Percentiles rank a stretch among this genome's conserved stretches.
These are phyloP conservation scores for Calocybe indica DNA, from an alignment of 768 basidiomycete genomes.

Conservation along the genomic window DNA sequence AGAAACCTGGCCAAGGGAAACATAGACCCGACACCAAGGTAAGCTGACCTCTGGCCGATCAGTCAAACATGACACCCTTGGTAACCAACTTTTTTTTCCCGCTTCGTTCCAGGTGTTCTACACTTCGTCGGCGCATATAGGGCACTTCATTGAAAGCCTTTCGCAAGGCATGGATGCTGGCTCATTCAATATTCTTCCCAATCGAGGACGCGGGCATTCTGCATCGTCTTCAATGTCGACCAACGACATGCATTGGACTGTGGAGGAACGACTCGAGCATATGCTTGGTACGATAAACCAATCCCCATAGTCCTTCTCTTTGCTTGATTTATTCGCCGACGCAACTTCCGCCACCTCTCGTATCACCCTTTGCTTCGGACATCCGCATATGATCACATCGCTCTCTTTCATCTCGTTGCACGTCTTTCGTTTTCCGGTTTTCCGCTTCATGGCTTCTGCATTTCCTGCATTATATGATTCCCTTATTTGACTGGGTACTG, in stretches of 20 bases:
- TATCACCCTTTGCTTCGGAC: constrained; percentile 14
- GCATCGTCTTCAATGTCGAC: constrained; percentile 61
- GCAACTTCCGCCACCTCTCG: constrained; percentile 8
- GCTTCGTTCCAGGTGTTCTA: constrained; percentile 53
- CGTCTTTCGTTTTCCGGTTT: constrained; percentile 13
- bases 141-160: constrained; percentile 76
- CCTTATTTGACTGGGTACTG: constrained; percentile 10
- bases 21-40: constrained; percentile 83
- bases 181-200: constrained; percentile 63
- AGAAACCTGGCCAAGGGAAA: constrained; percentile 47
- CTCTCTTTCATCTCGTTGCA: constrained; percentile 15
- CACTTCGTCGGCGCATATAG: constrained; percentile 73
- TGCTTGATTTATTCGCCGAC: constrained; percentile 6
- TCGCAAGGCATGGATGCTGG: constrained; percentile 80
- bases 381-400: constrained; percentile 9
- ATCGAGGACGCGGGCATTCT: constrained; percentile 41
- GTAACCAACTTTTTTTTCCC: constrained; percentile 11
- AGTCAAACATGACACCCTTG: constrained; percentile 18
- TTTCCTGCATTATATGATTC: too few species aligned
- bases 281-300: constrained; percentile 50
- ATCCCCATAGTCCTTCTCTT: constrained; percentile 10
- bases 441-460: not conserved
- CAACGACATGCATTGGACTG: constrained; percentile 58
- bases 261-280: constrained; percentile 72
- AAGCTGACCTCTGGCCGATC: constrained; percentile 17